Percentiles rank a stretch among this genome's conserved stretches.
Conservation (phyloP, 2,329 filamentous ascomycete species). For the Scopulariopsis brevicaulis region DNA sequence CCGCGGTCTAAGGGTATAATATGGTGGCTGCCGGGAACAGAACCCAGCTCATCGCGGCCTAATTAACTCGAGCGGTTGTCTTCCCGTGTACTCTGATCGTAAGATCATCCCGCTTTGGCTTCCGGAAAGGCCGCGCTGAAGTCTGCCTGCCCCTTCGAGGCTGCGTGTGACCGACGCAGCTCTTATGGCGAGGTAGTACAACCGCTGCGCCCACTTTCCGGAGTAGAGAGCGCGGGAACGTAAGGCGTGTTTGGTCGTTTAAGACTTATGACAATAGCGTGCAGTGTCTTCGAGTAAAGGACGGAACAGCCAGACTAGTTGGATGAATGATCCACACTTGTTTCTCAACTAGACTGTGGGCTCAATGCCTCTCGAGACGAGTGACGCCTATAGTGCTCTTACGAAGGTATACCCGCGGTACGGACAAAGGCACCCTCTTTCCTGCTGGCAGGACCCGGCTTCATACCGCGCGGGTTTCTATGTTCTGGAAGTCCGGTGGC, state of each 20-base stretch:
- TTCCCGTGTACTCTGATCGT: background rate
- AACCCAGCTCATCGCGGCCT: background rate
- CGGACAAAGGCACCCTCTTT: too few relatives aligned
- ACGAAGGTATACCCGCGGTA: too few relatives aligned
- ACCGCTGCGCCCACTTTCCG: background rate
- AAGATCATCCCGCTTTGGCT: background rate
- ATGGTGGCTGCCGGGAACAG: background rate
- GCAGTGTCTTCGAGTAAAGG: background rate
- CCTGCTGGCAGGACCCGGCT: too few relatives aligned
- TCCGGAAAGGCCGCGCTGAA: background rate
- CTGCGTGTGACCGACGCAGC: background rate
- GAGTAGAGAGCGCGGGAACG: background rate
- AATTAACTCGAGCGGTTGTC: background rate
- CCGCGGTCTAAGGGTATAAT: background rate
- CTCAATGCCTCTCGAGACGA: too few relatives aligned
- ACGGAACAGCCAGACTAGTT: background rate
- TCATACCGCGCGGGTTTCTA: too few relatives aligned
- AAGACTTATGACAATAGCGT: background rate
- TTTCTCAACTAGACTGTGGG: too few relatives aligned
- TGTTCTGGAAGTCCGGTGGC: too few relatives aligned
- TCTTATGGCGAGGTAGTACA: background rate
- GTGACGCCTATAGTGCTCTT: too few relatives aligned
- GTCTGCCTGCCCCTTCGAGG: background rate
- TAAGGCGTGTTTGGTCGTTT: background rate
- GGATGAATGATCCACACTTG: too few relatives aligned